A percentile compares a stretch with the other conserved stretches of the same genome.
These are phyloP conservation scores for Hygrophoropsis aurantiaca DNA, from an alignment of 768 basidiomycete genomes.

Conservation along the genomic window DNA sequence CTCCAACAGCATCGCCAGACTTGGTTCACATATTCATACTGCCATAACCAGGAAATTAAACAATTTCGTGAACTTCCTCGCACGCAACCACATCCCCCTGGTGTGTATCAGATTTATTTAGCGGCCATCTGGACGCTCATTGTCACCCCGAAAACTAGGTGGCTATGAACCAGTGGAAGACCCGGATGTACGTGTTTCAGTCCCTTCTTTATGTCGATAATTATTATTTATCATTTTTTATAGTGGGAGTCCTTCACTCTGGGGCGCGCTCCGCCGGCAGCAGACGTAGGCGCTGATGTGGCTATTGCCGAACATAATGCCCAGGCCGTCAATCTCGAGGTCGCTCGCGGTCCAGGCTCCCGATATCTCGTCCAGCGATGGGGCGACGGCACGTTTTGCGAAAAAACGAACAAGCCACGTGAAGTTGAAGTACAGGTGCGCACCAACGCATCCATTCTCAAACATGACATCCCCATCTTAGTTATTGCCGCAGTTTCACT, in stretches of 20 bases:
- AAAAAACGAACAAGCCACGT: constrained; percentile 84
- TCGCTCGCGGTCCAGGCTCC: constrained; percentile 74
- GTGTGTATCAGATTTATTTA: constrained; percentile 37
- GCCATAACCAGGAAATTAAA: constrained; percentile 92
- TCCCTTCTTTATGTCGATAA: constrained; percentile 21
- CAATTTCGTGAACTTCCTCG: constrained; percentile 88
- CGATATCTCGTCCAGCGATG: constrained; percentile 92
- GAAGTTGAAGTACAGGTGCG: constrained; percentile 93
- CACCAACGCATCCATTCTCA: constrained; percentile 6
- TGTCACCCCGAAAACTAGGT: constrained; percentile 41
- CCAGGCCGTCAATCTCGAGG: constrained; percentile 69
- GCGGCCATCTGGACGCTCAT: constrained; percentile 19
- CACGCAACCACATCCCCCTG: constrained; percentile 62
- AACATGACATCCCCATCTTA: constrained; percentile 1
- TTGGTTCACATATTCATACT: constrained; percentile 98
- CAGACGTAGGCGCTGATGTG: constrained; percentile 62
- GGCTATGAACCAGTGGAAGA: constrained; percentile 84
- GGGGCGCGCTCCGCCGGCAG: constrained; percentile 62
- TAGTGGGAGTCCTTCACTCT: constrained; percentile 81
- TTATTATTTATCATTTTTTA: constrained; percentile 19
- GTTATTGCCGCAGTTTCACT: constrained; percentile 70
- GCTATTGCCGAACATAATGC: constrained; percentile 64
- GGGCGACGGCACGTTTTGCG: constrained; percentile 90
- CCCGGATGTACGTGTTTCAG: constrained; percentile 57
- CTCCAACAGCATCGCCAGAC: constrained; percentile 70